Percentiles rank a stretch among this genome's conserved stretches.
These are phyloP conservation scores for Eragrostis tef DNA, from an alignment of 202 grass and related monocot species.

Conservation along the genomic window DNA sequence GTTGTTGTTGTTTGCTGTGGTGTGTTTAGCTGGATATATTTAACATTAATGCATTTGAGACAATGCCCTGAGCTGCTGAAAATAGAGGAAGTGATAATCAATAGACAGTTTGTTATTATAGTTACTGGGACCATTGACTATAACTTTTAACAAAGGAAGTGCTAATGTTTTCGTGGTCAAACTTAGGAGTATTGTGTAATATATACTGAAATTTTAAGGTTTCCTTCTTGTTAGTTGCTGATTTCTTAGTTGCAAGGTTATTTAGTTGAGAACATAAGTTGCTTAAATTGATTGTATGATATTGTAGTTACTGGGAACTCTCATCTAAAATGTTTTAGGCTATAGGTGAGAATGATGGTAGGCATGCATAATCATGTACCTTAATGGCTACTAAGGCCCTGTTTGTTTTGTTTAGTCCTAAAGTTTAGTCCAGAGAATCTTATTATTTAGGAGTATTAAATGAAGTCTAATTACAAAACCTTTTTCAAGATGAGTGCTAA, in stretches of 20 bases:
- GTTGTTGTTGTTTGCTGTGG: background rate
- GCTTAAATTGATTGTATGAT: background rate
- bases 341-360: background rate
- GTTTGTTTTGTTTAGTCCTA: too few relatives aligned
- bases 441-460: too few relatives aligned
- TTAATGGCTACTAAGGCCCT: background rate
- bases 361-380: background rate
- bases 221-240: background rate
- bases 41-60: background rate
- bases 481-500: too few relatives aligned
- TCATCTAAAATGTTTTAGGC: background rate
- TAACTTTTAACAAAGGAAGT: background rate
- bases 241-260: background rate
- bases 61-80: background rate
- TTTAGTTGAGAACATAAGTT: background rate
- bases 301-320: too few relatives aligned
- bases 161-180: background rate
- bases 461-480: too few relatives aligned
- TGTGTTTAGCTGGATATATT: background rate
- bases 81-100: background rate
- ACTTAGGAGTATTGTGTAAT: background rate
- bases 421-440: too few relatives aligned
- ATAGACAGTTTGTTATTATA: background rate
- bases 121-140: background rate
- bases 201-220: background rate